These are phyloP conservation scores for Neurospora sp. DNA, from an alignment of 495 filamentous ascomycete genomes.

Conservation along the genomic window DNA sequence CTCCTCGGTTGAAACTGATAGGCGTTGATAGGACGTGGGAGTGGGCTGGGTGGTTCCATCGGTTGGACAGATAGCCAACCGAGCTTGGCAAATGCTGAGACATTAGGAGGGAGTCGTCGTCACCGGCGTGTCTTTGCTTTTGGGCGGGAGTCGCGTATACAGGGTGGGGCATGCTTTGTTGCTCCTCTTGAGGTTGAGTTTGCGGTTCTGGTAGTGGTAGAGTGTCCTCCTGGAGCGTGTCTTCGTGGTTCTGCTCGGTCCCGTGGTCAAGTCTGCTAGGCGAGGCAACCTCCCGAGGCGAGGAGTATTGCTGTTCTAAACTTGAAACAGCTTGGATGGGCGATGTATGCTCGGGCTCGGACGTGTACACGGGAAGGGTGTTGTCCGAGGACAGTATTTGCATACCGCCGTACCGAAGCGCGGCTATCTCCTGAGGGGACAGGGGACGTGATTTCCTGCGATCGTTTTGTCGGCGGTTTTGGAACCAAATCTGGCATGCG, in stretches of 20 bases:
- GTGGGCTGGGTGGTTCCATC: conserved; percentile 25
- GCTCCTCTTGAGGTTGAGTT: background rate
- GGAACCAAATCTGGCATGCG: conserved; percentile 84
- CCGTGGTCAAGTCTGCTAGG: background rate
- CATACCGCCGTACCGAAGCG: conserved; percentile 45
- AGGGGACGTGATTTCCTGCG: conserved; percentile 84
- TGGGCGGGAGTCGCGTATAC: conserved; percentile 6
- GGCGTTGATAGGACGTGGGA: conserved; percentile 29
- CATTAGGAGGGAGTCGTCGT: conserved; percentile 1
- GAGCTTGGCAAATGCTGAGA: conserved; percentile 25
- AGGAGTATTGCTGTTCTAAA: conserved; percentile 4
- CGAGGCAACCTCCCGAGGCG: conserved; percentile 2
- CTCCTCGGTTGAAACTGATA: conserved; percentile 17
- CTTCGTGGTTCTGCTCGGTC: background rate
- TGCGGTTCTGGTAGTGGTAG: background rate
- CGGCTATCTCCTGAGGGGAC: conserved; percentile 67
- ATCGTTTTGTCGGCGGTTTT: conserved; percentile 91
- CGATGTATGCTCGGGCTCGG: conserved; percentile 10
- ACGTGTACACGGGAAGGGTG: background rate
- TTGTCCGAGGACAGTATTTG: conserved; percentile 42
- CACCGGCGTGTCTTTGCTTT: background rate
- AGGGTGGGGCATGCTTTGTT: background rate
- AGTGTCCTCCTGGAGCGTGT: background rate
- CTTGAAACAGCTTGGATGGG: conserved; percentile 12
- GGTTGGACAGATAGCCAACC: conserved; percentile 28